phyloP scores from a whole-genome alignment of 805 yeast species.

The Starmera pachycereana region DNA sequence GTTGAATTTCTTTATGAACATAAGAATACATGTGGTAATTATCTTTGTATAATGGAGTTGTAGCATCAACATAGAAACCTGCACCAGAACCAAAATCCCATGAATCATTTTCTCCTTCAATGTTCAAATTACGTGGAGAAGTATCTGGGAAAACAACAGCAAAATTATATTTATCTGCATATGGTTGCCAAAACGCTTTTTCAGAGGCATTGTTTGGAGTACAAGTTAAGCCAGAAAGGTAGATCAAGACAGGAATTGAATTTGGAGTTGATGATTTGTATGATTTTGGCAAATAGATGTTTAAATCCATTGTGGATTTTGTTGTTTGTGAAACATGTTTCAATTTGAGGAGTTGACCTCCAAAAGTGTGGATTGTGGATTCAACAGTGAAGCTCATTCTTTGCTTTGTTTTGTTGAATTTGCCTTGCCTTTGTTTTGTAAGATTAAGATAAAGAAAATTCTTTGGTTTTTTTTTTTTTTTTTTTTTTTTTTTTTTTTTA shows the following conservation, averaged over 20 bases:
- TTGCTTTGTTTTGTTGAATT: too few relatives aligned
- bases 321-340: slow-evolving; percentile 61
- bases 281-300: slow-evolving; percentile 66
- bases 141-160: slow-evolving; percentile 94
- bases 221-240: slow-evolving; percentile 85
- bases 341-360: slow-evolving; percentile 69
- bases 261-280: slow-evolving; percentile 20
- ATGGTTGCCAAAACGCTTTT: slow-evolving; percentile 79
- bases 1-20: slow-evolving; percentile 57
- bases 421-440: too few relatives aligned
- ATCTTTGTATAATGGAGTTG: slow-evolving; percentile 54
- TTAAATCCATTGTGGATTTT: slow-evolving; percentile 70
- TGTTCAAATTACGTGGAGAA: slow-evolving; percentile 79
- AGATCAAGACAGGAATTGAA: slow-evolving; percentile 63
- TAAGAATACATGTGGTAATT: slow-evolving; percentile 86
- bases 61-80: slow-evolving; percentile 87
- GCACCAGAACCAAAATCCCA: slow-evolving; percentile 96
- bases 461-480: too few relatives aligned
- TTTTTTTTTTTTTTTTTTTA: too few relatives aligned
- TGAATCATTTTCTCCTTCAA: slow-evolving; percentile 70
- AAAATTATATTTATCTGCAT: slow-evolving; percentile 73
- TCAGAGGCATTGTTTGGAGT: slow-evolving; percentile 90
- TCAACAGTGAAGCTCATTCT: slow-evolving; percentile 15
- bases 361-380: slow-evolving; percentile 36
- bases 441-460: too few relatives aligned